phyloP scores from a whole-genome alignment of 2,329 filamentous ascomycete species.

The Stemphylium lycopersici region DNA sequence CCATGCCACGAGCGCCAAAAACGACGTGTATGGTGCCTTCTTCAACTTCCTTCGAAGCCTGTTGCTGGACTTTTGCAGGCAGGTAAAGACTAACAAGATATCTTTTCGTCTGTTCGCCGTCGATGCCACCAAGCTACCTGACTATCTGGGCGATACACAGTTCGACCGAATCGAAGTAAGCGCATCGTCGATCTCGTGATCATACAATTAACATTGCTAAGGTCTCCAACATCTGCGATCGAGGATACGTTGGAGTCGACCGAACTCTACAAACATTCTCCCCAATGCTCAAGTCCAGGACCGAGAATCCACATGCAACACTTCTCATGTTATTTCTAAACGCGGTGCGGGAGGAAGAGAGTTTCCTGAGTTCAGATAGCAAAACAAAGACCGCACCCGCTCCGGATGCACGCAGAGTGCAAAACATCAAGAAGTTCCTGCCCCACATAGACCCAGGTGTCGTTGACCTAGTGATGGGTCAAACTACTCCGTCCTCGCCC shows the following conservation, averaged over 20 bases:
- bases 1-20: conserved; percentile 25
- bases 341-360: conserved; percentile 10
- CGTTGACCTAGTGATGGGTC: not conserved
- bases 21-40: conserved; percentile 51
- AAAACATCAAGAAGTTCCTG: not conserved
- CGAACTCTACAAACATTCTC: conserved; percentile 35
- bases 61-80: conserved; percentile 40
- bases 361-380: no score
- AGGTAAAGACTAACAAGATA: conserved; percentile 24
- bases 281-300: conserved; percentile 42
- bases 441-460: not conserved
- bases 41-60: conserved; percentile 43
- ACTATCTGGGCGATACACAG: conserved; percentile 2
- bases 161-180: conserved; percentile 52
- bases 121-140: conserved; percentile 32
- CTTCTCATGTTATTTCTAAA: conserved; percentile 53
- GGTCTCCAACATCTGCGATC: conserved; percentile 52
- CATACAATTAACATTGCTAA: conserved; percentile 14
- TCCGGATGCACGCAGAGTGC: no score
- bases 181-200: no score
- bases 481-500: not conserved
- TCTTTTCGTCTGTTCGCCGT: conserved; percentile 39
- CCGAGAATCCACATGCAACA: conserved; percentile 49
- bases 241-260: conserved; percentile 37
- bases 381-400: not conserved